Conservation (phyloP, 768 basidiomycete genomes). For the Pleurotus tuber-regium region DNA sequence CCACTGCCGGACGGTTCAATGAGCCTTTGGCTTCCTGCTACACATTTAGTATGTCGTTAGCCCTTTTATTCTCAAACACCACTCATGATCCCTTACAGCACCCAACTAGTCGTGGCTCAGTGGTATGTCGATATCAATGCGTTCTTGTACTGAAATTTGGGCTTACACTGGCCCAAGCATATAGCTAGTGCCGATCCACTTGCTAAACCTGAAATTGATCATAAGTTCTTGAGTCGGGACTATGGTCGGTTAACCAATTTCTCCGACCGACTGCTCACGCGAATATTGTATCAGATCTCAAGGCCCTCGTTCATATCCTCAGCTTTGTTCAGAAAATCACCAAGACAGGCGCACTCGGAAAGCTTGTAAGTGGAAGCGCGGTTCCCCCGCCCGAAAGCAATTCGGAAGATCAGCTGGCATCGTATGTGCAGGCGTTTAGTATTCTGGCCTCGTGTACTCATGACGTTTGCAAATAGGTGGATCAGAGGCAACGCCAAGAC, state of each 20-base stretch:
- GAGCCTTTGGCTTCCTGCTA: slow-evolving; percentile 1
- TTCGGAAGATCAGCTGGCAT: slow-evolving; percentile 15
- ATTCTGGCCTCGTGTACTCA: background rate
- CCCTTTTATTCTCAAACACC: too few relatives aligned
- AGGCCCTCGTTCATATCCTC: background rate
- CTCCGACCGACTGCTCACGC: slow-evolving; percentile 10
- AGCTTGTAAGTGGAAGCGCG: background rate
- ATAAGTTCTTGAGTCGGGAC: slow-evolving; percentile 16
- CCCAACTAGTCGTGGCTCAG: slow-evolving; percentile 6
- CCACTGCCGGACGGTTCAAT: slow-evolving; percentile 4
- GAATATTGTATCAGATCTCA: background rate
- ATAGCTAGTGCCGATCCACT: slow-evolving; percentile 20
- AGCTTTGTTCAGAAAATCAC: slow-evolving; percentile 2
- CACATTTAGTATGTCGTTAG: background rate
- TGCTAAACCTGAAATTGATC: slow-evolving; percentile 18
- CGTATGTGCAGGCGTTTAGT: slow-evolving; percentile 7
- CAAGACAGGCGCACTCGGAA: slow-evolving; percentile 2
- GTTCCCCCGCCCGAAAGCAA: slow-evolving; percentile 1
- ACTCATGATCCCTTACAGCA: background rate
- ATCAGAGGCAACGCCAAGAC: slow-evolving; percentile 14
- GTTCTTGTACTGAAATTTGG: background rate
- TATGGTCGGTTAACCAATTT: slow-evolving; percentile 9
- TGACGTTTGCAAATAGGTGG: slow-evolving; percentile 11
- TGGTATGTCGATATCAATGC: background rate
- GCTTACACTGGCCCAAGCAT: slow-evolving; percentile 12